Evolutionary conservation across 2,329 filamentous ascomycete genomes (phyloP).

Genomic region (Hymenoscyphus scutula): DNA sequence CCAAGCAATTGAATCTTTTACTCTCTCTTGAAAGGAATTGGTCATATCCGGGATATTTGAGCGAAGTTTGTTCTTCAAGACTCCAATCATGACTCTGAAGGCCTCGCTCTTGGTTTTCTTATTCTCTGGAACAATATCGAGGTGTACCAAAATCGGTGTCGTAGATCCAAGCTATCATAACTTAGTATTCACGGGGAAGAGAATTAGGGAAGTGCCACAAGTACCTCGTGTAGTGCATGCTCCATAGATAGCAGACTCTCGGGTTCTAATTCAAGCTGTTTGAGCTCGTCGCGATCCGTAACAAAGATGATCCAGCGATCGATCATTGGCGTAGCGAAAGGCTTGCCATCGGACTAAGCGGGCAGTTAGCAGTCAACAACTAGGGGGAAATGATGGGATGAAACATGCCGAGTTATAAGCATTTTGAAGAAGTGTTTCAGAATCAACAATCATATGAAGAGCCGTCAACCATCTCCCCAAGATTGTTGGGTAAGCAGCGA

Average conservation of each 20-base stretch:
- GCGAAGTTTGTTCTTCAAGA: conserved; percentile 2
- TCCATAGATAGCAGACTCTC: conserved; percentile 1
- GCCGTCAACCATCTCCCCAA: not conserved
- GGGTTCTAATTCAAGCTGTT: conserved; percentile 3
- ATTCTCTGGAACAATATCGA: not conserved
- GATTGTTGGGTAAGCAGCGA: not conserved
- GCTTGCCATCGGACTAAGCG: conserved; percentile 1
- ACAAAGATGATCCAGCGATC: conserved; percentile 5
- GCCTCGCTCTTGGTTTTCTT: not conserved
- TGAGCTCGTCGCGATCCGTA: not conserved
- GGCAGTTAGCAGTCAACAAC: not conserved
- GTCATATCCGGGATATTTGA: not conserved
- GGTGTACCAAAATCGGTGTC: not conserved
- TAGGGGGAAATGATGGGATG: not conserved
- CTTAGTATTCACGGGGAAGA: not conserved
- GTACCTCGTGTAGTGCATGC: not conserved
- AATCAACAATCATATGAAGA: not conserved
- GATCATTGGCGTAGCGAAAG: not conserved
- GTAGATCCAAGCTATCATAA: not conserved
- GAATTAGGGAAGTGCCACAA: not conserved
- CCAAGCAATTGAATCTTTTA: not conserved
- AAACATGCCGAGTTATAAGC: not conserved
- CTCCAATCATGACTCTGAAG: conserved; percentile 2
- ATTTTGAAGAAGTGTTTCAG: not conserved
- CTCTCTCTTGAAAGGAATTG: not conserved